Conservation (phyloP, 106 monocot genomes). For the Dendrobium chrysotoxum region DNA sequence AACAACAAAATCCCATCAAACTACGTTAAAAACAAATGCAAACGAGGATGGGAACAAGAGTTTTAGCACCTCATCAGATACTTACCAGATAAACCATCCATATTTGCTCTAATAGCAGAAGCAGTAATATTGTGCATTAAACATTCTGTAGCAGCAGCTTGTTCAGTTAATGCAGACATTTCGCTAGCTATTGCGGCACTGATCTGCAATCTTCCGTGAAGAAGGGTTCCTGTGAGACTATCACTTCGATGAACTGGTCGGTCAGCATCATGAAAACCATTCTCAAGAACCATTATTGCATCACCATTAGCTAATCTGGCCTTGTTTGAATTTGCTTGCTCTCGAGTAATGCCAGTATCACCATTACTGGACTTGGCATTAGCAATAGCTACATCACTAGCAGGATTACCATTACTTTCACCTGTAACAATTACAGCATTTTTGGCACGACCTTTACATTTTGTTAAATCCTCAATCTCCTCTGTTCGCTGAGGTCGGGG, state of each 20-base stretch:
- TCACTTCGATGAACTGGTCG: constrained; percentile 27
- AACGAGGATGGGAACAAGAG: not conserved
- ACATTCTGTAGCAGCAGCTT: constrained; percentile 26
- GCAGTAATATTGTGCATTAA: constrained; percentile 24
- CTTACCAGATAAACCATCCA: constrained; percentile 32
- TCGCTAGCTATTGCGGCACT: constrained; percentile 33
- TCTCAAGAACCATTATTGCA: constrained; percentile 34
- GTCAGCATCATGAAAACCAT: constrained; percentile 46
- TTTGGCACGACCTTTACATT: constrained; percentile 41
- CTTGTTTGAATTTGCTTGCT: constrained; percentile 38
- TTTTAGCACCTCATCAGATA: not conserved
- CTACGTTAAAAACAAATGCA: not conserved
- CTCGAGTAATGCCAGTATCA: constrained; percentile 31
- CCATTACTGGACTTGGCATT: constrained; percentile 41
- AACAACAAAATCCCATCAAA: not conserved
- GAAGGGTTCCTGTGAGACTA: constrained; percentile 18
- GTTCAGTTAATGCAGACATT: constrained; percentile 37
- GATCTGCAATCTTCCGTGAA: constrained; percentile 39
- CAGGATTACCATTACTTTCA: constrained; percentile 36
- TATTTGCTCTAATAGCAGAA: constrained; percentile 18
- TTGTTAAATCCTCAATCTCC: constrained; percentile 56
- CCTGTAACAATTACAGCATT: constrained; percentile 14
- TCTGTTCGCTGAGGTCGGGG: constrained; percentile 50
- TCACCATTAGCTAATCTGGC: constrained; percentile 51
- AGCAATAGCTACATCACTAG: constrained; percentile 22